Evolutionary conservation across 2,329 filamentous ascomycete genomes (phyloP), one percentile per base, ranked within the genome.

Genomic region (Grosmannia huntii): DNA sequence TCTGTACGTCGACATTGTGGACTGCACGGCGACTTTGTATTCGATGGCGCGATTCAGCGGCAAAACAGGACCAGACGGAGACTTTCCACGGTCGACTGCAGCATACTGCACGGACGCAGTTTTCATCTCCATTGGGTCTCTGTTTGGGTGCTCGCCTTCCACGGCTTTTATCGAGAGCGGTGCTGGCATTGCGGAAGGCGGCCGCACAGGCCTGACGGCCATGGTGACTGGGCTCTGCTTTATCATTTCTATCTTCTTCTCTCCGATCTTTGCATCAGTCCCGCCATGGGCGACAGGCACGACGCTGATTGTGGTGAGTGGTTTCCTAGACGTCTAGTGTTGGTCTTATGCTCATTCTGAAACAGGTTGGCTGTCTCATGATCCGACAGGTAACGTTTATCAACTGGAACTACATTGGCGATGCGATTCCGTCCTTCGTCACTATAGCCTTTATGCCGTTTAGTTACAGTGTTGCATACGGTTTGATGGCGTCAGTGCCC

Each of bases 1-100:
- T 67, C 77, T 90, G 3, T 90, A 90, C 60, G 87, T 90, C 55
- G 87, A 90, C 65, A 87, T 90, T 64, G 84, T 90, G 60, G 87
- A 90, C 67, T 85, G 84, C 65, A 90, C 87, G 0, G 87, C 86
- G 49, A 90, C 86, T 0, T 73, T 90, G 44, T 90, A 89, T 71
- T 87, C 85, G n/a, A 90, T 90, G 86, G 87, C 86, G 1, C 83
- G 85, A 25, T 89, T 89, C 71, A 84, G 81, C 61, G 65, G 65
- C 63, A 87, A 63, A 77, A 85, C 66, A 71, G 78, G 63, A 4
- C 60, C 63, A 21, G 82, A 86, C 2, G 83, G 85, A n/a, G 89
- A 95, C 68, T 96, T 96, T 62, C 89, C 91, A 56, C 85, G 89
- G 48, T 91, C 87, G 2, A 89, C 90, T 0, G 73, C 92, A 36